Evolutionary conservation across 78 protist species (phyloP), one percentile per base, ranked within the genome.

Genomic region (Pelomyxa schiedti): DNA sequence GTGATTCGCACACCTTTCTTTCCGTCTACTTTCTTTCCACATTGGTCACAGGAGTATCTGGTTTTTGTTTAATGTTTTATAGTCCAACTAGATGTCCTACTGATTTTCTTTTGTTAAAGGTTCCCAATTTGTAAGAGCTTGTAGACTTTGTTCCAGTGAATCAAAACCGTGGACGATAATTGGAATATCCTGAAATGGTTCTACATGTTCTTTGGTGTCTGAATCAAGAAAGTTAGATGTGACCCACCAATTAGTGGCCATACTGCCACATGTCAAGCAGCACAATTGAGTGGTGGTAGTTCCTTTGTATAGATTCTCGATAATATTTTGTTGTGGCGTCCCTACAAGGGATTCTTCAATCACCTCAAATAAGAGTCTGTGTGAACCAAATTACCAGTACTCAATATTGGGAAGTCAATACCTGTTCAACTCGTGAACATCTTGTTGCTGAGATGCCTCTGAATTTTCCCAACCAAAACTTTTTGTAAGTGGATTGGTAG

Each of bases 401-500:
- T n/a, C n/a, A n/a, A n/a, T n/a, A n/a, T n/a, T n/a, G n/a, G n/a
- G n/a, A n/a, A n/a, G n/a, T n/a, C n/a, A n/a, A n/a, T n/a, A n/a
- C n/a, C n/a, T n/a, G n/a, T n/a, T n/a, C 32, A 69, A 42, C 42
- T 69, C 73, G 42, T 69, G 73, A 2, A 39, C 73, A 42, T 69
- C 73, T 22, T 69, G 73, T 4, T 69, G 73, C 63, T 7, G 32
- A 2, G 29, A 4, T 42, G 64, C 73, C 73, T 69, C 29, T 8
- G 22, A 2, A 8, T 69, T 2, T 24, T 39, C 4, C 73, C 73
- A 69, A 26, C 73, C 73, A 4, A 69, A 69, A 29, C 73, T 69
- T 8, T 69, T 2, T 24, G 73, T 69, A 28, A 69, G 22, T 2
- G 22, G 29, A 28, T 69, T 26, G 64, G 73, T 69, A 22, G 40